Base-by-base conservation (phyloP, 2,329 filamentous ascomycete genomes). In the Talaromyces albobiverticillius region DNA sequence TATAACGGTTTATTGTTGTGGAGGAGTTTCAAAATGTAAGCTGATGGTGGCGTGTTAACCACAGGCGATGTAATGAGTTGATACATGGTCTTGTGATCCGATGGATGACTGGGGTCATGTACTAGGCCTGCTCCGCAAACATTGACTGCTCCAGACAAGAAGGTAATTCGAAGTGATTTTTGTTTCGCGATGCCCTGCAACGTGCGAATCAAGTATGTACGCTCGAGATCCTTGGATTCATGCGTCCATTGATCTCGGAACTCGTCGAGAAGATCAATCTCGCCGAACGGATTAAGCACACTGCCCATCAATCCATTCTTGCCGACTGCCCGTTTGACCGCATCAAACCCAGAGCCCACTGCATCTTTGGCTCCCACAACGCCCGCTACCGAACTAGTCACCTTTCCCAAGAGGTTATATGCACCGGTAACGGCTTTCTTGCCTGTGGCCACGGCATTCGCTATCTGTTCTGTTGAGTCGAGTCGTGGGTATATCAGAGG, bases 71-170 rank as follows among this genome's bases (percentile, higher is more conserved):
- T 87, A 69, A 97, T 96, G 69, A 99, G 82, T 71, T 99, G 94
- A 76, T 97, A 99, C 93, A 99, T 99, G 25, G 94, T 96, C 76
- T 97, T 99, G 80, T 97, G 91, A 72, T 97, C 91, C 36, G 84
- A 85, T 0, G 93, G 93, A 69, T 94, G 90, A 18, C 88, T 82
- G 0, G 94, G 94, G 72, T 99, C 94, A 72, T 99, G 94, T 1
- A 99, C 85, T 10, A 99, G 82, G 55, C 94, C 94, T 20, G 94
- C 94, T 60, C 94, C 94, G 61, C 89, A 92, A 64, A 86, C 88
- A 71, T 93, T 94, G 69, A 97, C 93, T 65, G 69, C 88, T 67
- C 94, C 94, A 14, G 90, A 96, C 59, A 99, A 77, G 77, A 99
- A 97, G 1, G 92, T 96, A 89, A 99, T 96, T 45, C 94, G 87